A percentile compares a stretch with the other conserved stretches of the same genome.
These are phyloP conservation scores for Bidens hawaiensis DNA, from an alignment of 140 eudicot species.

Conservation along the genomic window DNA sequence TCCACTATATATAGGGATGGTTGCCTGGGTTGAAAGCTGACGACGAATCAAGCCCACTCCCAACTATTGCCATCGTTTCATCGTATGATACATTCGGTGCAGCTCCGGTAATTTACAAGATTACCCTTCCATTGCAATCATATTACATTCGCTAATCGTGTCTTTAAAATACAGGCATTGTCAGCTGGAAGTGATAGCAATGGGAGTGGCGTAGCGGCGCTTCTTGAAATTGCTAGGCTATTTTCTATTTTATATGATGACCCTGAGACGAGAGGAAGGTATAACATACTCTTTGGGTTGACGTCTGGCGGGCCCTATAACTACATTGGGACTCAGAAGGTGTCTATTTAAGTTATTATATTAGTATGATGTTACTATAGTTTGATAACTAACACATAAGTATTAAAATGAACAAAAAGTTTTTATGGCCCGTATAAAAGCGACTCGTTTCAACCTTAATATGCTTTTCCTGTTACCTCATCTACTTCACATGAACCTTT, in stretches of 20 bases:
- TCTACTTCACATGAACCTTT: no score
- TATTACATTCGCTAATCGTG: constrained; percentile 1
- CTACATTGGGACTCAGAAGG: constrained; percentile 96
- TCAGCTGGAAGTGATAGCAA: constrained; percentile 97
- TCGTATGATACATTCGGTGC: constrained; percentile 99
- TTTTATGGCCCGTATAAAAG: no score
- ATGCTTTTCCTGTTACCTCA: no score
- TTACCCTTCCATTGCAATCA: not conserved
- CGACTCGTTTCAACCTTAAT: no score
- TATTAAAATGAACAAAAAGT: no score
- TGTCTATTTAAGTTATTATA: no score
- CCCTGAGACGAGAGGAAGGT: constrained; percentile 89
- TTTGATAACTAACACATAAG: no score
- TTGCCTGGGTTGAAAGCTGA: constrained; percentile 86
- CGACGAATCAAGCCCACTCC: constrained; percentile 85
- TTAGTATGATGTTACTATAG: no score
- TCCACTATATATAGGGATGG: constrained; percentile 96
- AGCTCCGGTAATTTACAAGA: constrained; percentile 69
- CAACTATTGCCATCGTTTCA: constrained; percentile 96
- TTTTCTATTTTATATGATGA: constrained; percentile 80
- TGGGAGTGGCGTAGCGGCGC: constrained; percentile 95
- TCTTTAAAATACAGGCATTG: constrained; percentile 48
- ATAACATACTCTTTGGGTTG: constrained; percentile 87
- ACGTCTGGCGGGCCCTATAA: constrained; percentile 98
- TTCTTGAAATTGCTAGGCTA: constrained; percentile 86